Evolutionary conservation across 441 rosid genomes (phyloP).

Genomic region (Flueggea neowawraea): DNA sequence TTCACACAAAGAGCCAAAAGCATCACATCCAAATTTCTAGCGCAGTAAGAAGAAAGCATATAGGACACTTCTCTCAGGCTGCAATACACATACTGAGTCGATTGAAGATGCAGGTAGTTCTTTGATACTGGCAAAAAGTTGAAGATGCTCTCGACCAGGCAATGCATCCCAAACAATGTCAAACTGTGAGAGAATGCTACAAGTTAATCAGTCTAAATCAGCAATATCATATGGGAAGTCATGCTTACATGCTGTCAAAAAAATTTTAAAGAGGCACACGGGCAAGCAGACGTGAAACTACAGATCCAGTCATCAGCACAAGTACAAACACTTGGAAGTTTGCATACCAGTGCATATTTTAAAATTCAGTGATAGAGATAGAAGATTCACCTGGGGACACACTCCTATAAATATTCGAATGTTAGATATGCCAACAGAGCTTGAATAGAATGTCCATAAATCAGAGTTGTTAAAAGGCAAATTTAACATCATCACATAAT

Average conservation of each 20-base stretch:
- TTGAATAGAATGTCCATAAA: constrained; percentile 73
- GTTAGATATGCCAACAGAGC: constrained; percentile 85
- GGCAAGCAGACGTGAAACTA: background rate
- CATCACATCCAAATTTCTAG: too few relatives aligned
- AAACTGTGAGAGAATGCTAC: constrained; percentile 43
- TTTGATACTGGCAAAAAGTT: constrained; percentile 83
- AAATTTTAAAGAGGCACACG: background rate
- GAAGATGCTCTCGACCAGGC: constrained; percentile 83
- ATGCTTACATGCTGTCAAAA: background rate
- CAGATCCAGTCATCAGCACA: background rate
- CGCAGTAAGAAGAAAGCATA: background rate
- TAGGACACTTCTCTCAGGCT: background rate
- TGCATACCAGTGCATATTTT: too few relatives aligned
- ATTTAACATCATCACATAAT: constrained; percentile 1
- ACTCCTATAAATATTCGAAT: constrained; percentile 81
- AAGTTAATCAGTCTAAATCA: constrained; percentile 16
- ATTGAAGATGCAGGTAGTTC: constrained; percentile 69
- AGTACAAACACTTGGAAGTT: background rate
- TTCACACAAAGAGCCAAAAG: too few relatives aligned
- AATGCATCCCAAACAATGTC: constrained; percentile 94
- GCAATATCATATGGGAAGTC: constrained; percentile 2
- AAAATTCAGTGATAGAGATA: constrained; percentile 1
- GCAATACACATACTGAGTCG: constrained; percentile 39
- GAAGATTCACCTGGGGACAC: constrained; percentile 79
- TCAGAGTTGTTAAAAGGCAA: constrained; percentile 47